Base-by-base conservation (phyloP, 139 green algal genomes). In the Chlamydomonas applanata region DNA sequence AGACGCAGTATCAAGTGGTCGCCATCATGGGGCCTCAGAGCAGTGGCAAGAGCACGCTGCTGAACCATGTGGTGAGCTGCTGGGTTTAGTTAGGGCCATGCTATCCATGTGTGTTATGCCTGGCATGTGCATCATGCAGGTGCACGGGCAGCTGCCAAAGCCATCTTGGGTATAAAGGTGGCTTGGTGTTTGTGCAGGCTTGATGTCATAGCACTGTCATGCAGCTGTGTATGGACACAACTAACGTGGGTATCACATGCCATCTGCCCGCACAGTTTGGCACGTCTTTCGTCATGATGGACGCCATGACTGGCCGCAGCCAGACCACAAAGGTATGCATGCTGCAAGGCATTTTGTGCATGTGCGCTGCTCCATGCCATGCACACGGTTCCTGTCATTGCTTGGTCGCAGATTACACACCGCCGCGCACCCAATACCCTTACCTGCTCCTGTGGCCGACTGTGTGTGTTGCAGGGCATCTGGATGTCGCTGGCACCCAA, bases 1-100 rank as follows among this genome's bases (percentile, higher is more conserved):
- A 60, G n/a, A 53, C 24, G 14, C 13, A 86, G 69, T 99, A 99
- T 78, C 88, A 90, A 19, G 83, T 97, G 0, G 90, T 99, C 13
- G 94, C 96, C 25, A 97, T 99, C 69, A 98, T 98, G 89, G 96
- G 96, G 0, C 96, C 96, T 9, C 96, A 99, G 83, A 94, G 85
- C 78, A 94, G 82, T 35, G 96, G 94, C 59, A 98, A 98, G 81
- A 92, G 83, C 71, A 97, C 93, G n/a, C 82, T 97, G 35, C 85
- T 97, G 49, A 97, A 97, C 79, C 33, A 88, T 29, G 72, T 97
- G 89, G 93, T 97, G 62, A 69, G 89, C 20, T 30, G 24, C 32
- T 61, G 25, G 35, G 2, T n/a, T 14, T 29, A n/a, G n/a, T n/a
- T n/a, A n/a, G n/a, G n/a, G n/a, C n/a, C 40, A 49, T 49, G 7